A percentile compares a stretch with the other conserved stretches of the same genome.
These are phyloP conservation scores for Fusarium vanettenii DNA, from an alignment of 2,329 filamentous ascomycete species.

Conservation along the genomic window DNA sequence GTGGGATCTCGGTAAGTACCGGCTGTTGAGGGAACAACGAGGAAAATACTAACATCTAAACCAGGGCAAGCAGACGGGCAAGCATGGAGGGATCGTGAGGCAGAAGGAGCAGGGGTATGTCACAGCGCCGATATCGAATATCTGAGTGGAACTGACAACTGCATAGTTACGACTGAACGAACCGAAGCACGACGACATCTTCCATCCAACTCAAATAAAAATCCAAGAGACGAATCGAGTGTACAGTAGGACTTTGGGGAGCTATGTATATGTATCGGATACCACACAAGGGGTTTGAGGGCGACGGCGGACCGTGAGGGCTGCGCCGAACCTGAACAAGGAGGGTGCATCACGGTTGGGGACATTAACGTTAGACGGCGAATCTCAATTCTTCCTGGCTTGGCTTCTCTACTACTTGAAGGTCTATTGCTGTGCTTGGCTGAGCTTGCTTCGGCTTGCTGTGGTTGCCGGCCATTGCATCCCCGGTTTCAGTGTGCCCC, in stretches of 20 bases:
- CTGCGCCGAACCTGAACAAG: constrained; percentile 7
- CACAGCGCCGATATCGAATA: background rate
- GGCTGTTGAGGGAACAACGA: background rate
- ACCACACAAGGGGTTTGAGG: constrained; percentile 28
- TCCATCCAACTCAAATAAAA: constrained; percentile 14
- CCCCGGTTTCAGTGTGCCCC: background rate
- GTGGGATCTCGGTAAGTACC: constrained; percentile 75
- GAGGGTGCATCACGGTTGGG: constrained; percentile 11
- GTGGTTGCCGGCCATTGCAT: background rate
- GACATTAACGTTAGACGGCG: constrained; percentile 39
- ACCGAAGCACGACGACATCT: constrained; percentile 2
- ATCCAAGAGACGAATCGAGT: constrained; percentile 20
- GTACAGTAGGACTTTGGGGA: constrained; percentile 42
- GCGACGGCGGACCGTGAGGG: constrained; percentile 17
- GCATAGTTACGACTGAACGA: constrained; percentile 33
- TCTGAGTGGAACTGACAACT: background rate
- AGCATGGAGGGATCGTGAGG: constrained; percentile 74
- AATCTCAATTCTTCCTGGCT: constrained; percentile 35
- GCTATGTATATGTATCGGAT: constrained; percentile 46
- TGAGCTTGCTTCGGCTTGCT: background rate
- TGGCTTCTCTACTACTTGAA: background rate
- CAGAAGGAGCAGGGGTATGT: constrained; percentile 84
- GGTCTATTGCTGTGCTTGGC: background rate
- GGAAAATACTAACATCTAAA: constrained; percentile 22
- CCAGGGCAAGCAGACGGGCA: constrained; percentile 76